These are phyloP conservation scores for Dactylellina sp. DNA, from an alignment of 2,329 filamentous ascomycete genomes.

Conservation along the genomic window DNA sequence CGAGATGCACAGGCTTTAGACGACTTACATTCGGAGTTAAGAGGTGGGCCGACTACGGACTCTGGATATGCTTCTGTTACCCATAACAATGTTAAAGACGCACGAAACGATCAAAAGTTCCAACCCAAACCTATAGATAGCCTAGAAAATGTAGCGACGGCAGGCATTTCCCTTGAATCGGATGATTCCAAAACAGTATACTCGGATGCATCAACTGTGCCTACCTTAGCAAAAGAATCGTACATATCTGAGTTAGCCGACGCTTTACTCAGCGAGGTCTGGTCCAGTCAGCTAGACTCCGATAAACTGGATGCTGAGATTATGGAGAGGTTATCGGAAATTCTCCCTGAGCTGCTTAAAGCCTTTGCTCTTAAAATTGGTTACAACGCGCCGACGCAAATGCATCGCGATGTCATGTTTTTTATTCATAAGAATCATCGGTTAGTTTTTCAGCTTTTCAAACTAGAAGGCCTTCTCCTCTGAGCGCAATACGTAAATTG, in stretches of 20 bases:
- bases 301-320: too few relatives aligned
- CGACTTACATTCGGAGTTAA: too few relatives aligned
- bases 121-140: too few relatives aligned
- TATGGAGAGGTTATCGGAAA: neutral
- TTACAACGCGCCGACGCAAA: conserved; percentile 15
- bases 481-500: neutral
- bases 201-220: conserved; percentile 21
- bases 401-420: conserved; percentile 31
- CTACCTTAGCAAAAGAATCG: neutral
- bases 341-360: conserved; percentile 23
- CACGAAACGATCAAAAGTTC: too few relatives aligned
- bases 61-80: too few relatives aligned
- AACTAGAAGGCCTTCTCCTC: neutral
- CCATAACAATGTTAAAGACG: too few relatives aligned
- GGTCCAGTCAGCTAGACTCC: neutral
- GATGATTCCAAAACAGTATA: conserved; percentile 24
- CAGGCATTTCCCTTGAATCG: too few relatives aligned
- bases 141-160: too few relatives aligned
- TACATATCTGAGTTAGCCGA: conserved; percentile 31
- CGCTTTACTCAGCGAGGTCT: conserved; percentile 1
- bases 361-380: conserved; percentile 35
- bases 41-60: too few relatives aligned
- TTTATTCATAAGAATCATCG: conserved; percentile 23
- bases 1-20: too few relatives aligned
- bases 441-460: conserved; percentile 13